These are phyloP conservation scores for Pseudoscleropodium purum DNA, from an alignment of 225 moss, liverwort and hornwort genomes.

Conservation along the genomic window DNA sequence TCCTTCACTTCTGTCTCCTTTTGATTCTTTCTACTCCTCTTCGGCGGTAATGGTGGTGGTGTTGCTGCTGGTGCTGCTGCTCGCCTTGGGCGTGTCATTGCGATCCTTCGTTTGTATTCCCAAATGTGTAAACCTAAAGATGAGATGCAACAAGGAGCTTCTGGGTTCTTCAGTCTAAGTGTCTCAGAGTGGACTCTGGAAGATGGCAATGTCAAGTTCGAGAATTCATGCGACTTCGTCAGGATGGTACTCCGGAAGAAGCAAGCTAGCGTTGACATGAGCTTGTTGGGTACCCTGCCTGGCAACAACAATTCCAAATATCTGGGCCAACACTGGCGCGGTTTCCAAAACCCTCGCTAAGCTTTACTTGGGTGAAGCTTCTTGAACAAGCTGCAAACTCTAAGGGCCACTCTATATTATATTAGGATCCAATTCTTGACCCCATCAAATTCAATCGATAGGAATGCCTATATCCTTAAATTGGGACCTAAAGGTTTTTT, in stretches of 20 bases:
- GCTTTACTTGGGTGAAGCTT: background rate
- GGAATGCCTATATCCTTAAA: background rate
- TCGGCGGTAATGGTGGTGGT: background rate
- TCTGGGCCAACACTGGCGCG: background rate
- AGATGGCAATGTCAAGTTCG: background rate
- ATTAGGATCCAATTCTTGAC: background rate
- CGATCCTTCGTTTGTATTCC: background rate
- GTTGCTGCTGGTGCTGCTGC: background rate
- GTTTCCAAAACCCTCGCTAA: background rate
- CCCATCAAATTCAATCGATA: background rate
- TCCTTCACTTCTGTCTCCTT: background rate
- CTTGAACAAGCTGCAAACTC: background rate
- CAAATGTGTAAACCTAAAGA: background rate
- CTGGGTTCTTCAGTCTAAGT: background rate
- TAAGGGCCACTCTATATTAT: background rate
- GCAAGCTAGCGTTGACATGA: background rate
- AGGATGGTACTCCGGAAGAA: background rate
- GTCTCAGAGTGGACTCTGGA: background rate
- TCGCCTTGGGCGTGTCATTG: conserved; percentile 16
- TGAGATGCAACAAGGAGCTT: background rate
- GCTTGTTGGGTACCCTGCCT: background rate
- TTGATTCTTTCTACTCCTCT: background rate
- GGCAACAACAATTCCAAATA: background rate
- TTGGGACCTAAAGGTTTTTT: background rate
- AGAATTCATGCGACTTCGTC: background rate